phyloP scores from a whole-genome alignment of 257 asterid genomes.

The Scutellaria baicalensis region DNA sequence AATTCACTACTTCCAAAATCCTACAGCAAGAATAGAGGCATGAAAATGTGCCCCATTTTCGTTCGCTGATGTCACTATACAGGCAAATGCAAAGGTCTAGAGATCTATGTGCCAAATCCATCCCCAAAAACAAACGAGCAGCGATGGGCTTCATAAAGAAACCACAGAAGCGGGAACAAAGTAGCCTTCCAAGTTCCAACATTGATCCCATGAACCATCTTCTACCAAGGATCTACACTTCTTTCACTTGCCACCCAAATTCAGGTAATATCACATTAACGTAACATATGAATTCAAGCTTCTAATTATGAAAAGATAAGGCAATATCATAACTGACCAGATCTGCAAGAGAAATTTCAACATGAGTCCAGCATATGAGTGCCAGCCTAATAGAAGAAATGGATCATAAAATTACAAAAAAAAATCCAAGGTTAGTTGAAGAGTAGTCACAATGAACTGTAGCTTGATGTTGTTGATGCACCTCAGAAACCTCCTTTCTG shows the following conservation, averaged over 20 bases:
- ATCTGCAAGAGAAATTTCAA: neutral
- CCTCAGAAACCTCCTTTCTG: slow-evolving; percentile 3
- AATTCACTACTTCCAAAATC: too few species aligned
- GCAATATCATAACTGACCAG: neutral
- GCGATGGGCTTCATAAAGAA: neutral
- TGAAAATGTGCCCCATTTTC: too few species aligned
- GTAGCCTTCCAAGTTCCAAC: neutral
- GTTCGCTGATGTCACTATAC: too few species aligned
- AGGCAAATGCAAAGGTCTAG: neutral
- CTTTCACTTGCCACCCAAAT: neutral
- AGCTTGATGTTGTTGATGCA: neutral
- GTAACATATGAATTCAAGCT: neutral
- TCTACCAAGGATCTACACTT: neutral
- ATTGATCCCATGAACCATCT: neutral
- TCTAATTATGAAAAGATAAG: neutral
- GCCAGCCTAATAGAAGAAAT: neutral
- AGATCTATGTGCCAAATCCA: neutral
- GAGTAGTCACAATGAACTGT: neutral
- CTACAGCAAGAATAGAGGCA: too few species aligned
- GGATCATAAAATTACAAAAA: neutral
- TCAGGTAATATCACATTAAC: neutral
- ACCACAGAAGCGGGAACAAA: neutral
- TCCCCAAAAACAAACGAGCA: neutral
- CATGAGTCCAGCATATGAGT: neutral
- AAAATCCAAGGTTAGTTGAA: neutral